These are phyloP conservation scores for Hericium rajendrae DNA, from an alignment of 768 basidiomycete species.

Conservation along the genomic window DNA sequence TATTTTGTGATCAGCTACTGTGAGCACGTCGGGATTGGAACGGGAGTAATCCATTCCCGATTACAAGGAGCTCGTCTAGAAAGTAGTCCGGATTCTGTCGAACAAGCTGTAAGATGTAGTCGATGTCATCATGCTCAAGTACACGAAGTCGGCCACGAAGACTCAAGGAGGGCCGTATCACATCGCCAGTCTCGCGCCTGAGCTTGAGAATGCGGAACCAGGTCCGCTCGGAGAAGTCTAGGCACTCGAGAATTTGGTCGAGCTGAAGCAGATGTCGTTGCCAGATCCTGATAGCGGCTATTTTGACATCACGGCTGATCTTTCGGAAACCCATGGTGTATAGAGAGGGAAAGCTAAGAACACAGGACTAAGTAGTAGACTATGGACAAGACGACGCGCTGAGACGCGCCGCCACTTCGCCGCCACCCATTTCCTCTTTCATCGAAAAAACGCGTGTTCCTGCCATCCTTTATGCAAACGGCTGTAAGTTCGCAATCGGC, in stretches of 20 bases:
- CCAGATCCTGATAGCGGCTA: neutral
- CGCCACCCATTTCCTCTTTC: neutral
- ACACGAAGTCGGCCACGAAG: neutral
- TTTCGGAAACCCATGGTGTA: neutral
- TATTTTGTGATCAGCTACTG: too few relatives aligned
- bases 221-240: neutral
- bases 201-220: neutral
- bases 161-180: neutral
- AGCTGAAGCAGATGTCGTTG: neutral
- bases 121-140: neutral
- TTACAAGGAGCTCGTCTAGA: slow-evolving; percentile 23
- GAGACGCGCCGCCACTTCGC: neutral
- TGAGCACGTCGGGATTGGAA: too few relatives aligned
- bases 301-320: neutral
- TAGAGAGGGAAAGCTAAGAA: neutral
- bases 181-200: neutral
- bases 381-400: neutral
- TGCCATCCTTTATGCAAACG: neutral
- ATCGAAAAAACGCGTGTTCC: neutral
- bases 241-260: neutral
- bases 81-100: slow-evolving; percentile 23
- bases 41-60: neutral
- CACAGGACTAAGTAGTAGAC: neutral
- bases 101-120: slow-evolving; percentile 10
- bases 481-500: neutral